phyloP scores from a whole-genome alignment of 257 asterid genomes.

The Schizonepeta tenuifolia region DNA sequence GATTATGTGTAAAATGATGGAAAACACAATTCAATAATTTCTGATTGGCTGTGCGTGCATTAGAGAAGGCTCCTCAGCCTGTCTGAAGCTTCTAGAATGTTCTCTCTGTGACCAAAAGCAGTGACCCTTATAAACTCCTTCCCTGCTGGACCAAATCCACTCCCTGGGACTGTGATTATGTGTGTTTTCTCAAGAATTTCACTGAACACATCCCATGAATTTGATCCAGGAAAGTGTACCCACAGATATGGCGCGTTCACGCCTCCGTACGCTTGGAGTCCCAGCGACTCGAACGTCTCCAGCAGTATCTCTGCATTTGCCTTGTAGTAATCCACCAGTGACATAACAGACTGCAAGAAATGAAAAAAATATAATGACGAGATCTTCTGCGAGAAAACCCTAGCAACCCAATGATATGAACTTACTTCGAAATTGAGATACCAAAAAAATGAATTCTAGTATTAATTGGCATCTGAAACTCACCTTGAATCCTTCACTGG shows the following conservation, averaged over 20 bases:
- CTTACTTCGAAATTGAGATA: not conserved
- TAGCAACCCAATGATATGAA: not conserved
- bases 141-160: slow-evolving; percentile 93
- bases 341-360: slow-evolving; percentile 49
- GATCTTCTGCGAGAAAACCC: too few relatives aligned
- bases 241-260: slow-evolving; percentile 85
- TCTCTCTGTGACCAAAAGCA: slow-evolving; percentile 77
- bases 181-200: slow-evolving; percentile 79
- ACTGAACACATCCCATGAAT: slow-evolving; percentile 79
- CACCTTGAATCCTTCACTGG: slow-evolving; percentile 73
- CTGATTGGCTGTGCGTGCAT: not conserved
- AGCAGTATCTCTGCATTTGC: slow-evolving; percentile 69
- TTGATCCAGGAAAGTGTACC: slow-evolving; percentile 89
- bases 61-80: slow-evolving; percentile 58
- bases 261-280: slow-evolving; percentile 73
- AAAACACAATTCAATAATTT: not conserved
- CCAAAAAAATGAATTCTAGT: not conserved
- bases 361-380: not conserved
- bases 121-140: slow-evolving; percentile 79
- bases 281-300: slow-evolving; percentile 69
- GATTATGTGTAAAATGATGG: not conserved
- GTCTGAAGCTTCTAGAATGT: slow-evolving; percentile 69
- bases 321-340: slow-evolving; percentile 69
- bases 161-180: slow-evolving; percentile 84
- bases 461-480: not conserved